Base-by-base conservation (phyloP, 192 early-diverging fungal species). In the Dissophora globulifera region DNA sequence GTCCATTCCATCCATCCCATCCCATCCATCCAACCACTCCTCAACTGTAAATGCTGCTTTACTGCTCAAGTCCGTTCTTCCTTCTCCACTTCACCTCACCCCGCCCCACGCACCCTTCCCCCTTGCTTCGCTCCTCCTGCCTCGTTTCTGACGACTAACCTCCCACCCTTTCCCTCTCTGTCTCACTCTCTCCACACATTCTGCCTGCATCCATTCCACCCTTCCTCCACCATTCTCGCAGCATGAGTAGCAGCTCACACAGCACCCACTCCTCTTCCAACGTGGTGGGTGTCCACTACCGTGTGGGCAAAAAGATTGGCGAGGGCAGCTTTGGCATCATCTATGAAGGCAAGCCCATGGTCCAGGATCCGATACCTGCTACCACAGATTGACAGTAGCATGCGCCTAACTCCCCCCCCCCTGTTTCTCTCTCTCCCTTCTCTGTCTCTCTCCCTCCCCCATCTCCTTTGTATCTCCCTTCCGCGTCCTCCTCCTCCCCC, bases 291-390 rank as follows among this genome's bases (percentile, higher is more conserved):
- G 94, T 95, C 31, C 95, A 98, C 78, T 99, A 93, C 78, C 92
- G 91, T 72, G 95, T 98, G 33, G 95, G 95, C 45, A 93, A 91
- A 79, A 95, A 94, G 82, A 94, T 99, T 83, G 97, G 96, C 33
- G 96, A 98, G 79, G 97, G 97, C 38, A 94, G 92, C 70, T 99
- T 99, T 89, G 97, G 97, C 50, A 91, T 97, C 82, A 97, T 99
- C 64, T 98, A 97, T 79, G 95, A 99, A 91, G 97, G 97, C 95
- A 81, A 74, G 60, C 53, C 42, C n/a, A n/a, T n/a, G n/a, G n/a
- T n/a, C n/a, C n/a, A n/a, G n/a, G n/a, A n/a, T n/a, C n/a, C n/a
- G n/a, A n/a, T n/a, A n/a, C n/a, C n/a, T n/a, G n/a, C n/a, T n/a
- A n/a, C n/a, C n/a, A n/a, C n/a, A n/a, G n/a, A n/a, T n/a, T n/a